Base-by-base conservation (phyloP, 2,329 filamentous ascomycete genomes). In the Scytalidium lignicola region DNA sequence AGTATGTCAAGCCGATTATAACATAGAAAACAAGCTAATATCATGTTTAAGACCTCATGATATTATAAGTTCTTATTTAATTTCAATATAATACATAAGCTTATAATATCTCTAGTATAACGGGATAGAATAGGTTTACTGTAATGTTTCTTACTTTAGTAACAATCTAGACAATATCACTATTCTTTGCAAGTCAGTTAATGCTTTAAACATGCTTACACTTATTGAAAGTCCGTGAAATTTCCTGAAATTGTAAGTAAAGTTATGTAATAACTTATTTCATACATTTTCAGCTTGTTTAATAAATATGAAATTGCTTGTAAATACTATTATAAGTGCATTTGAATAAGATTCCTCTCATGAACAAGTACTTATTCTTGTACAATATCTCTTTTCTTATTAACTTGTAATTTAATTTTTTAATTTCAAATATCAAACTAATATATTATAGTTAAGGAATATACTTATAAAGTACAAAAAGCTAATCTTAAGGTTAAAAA, bases 151-250 rank as follows among this genome's bases (percentile, higher is more conserved):
- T 2, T 65, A 65, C 5, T 82, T 85, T 61, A 80, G 80, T 0
- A 81, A 80, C 1, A 75, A 83, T 52, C 68, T 67, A 1, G 62
- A 63, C 3, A 74, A 78, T 46, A 70, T 85, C 21, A 83, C 79
- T 2, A 62, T 83, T 44, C 79, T 79, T 74, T 82, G 81, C 0
- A 63, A 78, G 46, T 80, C 76, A 51, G 78, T 79, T n/a, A 79
- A 79, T 3, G 43, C 52, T 1, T 15, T 44, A 4, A 43, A 29
- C 3, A 37, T 51, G 6, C 17, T 49, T 10, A 22, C 44, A 5
- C 49, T n/a, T n/a, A n/a, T 28, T 13, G 13, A 13, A 28, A 13
- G 7, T 28, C 7, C 26, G 13, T 28, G 26, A 28, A 28, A 28
- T 28, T 28, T 7, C 26, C 26, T 7, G 26, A 28, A 28, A 28